A percentile compares a stretch with the other conserved stretches of the same genome.
These are phyloP conservation scores for Lecanicillium sp. DNA, from an alignment of 2,329 filamentous ascomycete genomes.

Conservation along the genomic window DNA sequence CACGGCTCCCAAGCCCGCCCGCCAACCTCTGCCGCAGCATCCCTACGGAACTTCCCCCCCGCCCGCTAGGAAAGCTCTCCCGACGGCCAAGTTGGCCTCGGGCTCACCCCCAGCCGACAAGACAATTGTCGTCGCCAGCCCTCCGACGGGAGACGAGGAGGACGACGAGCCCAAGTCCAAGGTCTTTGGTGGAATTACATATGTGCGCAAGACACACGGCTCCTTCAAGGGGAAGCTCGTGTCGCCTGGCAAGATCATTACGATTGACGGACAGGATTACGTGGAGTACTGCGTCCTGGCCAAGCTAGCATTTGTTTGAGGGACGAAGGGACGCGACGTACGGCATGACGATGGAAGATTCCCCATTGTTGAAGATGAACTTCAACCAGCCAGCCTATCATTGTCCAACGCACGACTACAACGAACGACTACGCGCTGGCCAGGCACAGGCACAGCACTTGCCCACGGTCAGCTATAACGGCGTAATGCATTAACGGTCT, in stretches of 20 bases:
- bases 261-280: constrained; percentile 13
- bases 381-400: too few relatives aligned
- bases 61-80: constrained; percentile 1
- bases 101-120: background rate
- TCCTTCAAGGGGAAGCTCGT: constrained; percentile 9
- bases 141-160: constrained; percentile 4
- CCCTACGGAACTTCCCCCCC: constrained; percentile 4
- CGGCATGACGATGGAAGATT: too few relatives aligned
- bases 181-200: constrained; percentile 5
- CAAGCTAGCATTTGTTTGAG: constrained; percentile 8
- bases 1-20: background rate
- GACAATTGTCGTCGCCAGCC: background rate
- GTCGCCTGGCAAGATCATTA: constrained; percentile 13
- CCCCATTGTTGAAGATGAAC: too few relatives aligned
- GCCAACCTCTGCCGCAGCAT: constrained; percentile 5
- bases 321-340: too few relatives aligned
- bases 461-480: too few relatives aligned
- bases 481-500: constrained; percentile 4
- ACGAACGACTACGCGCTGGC: too few relatives aligned
- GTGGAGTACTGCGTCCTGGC: constrained; percentile 13
- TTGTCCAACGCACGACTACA: too few relatives aligned
- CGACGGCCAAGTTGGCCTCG: background rate
- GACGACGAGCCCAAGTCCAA: background rate
- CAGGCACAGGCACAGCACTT: too few relatives aligned
- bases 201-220: constrained; percentile 7